These are phyloP conservation scores for Macrotyloma uniflorum DNA, from an alignment of 306 rosid species.

Conservation along the genomic window DNA sequence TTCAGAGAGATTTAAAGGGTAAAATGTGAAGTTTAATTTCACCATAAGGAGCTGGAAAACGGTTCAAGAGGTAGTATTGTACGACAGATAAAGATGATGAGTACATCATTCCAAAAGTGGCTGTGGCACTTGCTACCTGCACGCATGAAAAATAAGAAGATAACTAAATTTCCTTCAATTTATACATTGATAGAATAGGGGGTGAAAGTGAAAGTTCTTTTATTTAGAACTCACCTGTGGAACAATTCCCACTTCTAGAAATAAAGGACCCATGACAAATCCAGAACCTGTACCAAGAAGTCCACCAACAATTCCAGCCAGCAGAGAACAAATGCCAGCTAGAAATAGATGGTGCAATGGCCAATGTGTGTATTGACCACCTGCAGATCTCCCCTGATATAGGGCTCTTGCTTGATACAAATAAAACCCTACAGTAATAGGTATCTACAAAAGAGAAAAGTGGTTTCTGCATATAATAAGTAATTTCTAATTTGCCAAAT, in stretches of 20 bases:
- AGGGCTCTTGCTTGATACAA: constrained; percentile 66
- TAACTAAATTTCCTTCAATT: constrained; percentile 5
- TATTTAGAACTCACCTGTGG: constrained; percentile 65
- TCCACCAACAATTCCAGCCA: constrained; percentile 80
- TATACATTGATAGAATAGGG: not conserved
- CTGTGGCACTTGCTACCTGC: constrained; percentile 89
- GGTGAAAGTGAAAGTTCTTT: not conserved
- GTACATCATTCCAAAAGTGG: constrained; percentile 85
- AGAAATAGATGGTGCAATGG: constrained; percentile 56
- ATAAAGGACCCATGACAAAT: constrained; percentile 84
- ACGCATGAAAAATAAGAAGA: not conserved
- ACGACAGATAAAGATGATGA: constrained; percentile 85
- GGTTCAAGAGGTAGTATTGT: constrained; percentile 76
- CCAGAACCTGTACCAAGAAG: constrained; percentile 89
- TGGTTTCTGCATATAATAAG: not conserved
- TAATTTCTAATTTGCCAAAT: not conserved
- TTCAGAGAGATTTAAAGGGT: not conserved
- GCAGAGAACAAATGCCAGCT: constrained; percentile 51
- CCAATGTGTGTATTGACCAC: constrained; percentile 50
- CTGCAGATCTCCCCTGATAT: constrained; percentile 63
- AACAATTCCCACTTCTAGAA: constrained; percentile 70
- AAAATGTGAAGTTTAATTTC: constrained; percentile 6
- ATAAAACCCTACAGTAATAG: constrained; percentile 65
- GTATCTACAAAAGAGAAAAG: constrained; percentile 54
- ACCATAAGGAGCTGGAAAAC: constrained; percentile 89